phyloP scores from a whole-genome alignment of 1,284 basidiomycete genomes.

The Heliocybe sulcata region DNA sequence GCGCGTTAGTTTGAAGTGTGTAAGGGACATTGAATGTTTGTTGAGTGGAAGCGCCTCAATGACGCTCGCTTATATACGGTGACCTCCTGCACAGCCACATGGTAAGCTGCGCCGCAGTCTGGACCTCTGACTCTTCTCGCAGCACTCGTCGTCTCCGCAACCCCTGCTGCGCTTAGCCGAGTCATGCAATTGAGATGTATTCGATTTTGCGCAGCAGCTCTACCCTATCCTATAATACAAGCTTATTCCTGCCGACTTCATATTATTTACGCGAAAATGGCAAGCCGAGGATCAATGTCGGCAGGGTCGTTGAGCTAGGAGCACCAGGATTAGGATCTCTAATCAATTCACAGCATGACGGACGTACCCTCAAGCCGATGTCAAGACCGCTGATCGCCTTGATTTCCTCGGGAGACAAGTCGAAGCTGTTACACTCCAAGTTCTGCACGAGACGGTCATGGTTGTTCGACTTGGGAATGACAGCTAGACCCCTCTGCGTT shows the following conservation, averaged over 20 bases:
- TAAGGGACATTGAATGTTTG: constrained; percentile 27
- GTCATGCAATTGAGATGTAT: constrained; percentile 1
- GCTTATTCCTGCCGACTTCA: background rate
- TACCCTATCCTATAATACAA: background rate
- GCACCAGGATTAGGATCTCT: constrained; percentile 6
- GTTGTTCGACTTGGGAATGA: constrained; percentile 73
- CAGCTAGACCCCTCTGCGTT: constrained; percentile 67
- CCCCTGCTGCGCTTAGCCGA: constrained; percentile 7
- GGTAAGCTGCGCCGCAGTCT: constrained; percentile 1
- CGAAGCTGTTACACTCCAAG: constrained; percentile 48
- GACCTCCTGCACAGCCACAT: background rate
- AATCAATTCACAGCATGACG: background rate
- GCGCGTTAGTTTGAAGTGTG: constrained; percentile 50
- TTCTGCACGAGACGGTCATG: constrained; percentile 50
- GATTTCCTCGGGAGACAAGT: constrained; percentile 54
- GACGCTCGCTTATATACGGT: background rate
- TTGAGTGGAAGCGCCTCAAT: constrained; percentile 7
- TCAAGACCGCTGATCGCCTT: constrained; percentile 57
- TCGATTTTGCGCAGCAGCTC: too few relatives aligned
- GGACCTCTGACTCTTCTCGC: background rate
- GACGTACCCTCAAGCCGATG: constrained; percentile 49
- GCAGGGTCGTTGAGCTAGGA: constrained; percentile 62
- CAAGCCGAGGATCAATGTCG: constrained; percentile 54
- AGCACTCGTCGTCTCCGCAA: background rate
- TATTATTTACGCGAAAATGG: constrained; percentile 54